Conservation (phyloP, 2,329 filamentous ascomycete species). For the Nigrograna mackinnonii region DNA sequence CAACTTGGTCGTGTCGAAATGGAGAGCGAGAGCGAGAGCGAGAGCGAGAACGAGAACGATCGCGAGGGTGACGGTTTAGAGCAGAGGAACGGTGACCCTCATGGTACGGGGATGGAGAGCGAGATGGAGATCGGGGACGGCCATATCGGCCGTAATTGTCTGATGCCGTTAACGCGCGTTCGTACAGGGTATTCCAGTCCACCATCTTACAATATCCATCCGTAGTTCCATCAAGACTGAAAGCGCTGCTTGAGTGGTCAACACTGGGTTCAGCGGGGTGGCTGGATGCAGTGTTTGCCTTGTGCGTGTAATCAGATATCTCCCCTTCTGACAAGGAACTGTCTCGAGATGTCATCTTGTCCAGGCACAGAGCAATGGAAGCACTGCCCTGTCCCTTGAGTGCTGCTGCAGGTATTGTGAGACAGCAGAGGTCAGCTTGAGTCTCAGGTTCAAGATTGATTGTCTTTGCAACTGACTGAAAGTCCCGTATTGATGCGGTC, state of each 20-base stretch:
- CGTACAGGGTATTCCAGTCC: too few species aligned
- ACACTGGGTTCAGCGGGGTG: constrained; percentile 31
- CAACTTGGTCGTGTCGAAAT: constrained; percentile 30
- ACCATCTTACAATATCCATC: constrained; percentile 20
- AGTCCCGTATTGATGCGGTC: constrained; percentile 28
- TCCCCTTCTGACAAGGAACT: constrained; percentile 35
- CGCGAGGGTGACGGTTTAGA: too few species aligned
- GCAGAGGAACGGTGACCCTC: constrained; percentile 11
- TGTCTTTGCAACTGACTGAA: constrained; percentile 41
- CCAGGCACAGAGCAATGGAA: constrained; percentile 5
- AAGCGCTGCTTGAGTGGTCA: constrained; percentile 37
- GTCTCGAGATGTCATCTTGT: constrained; percentile 26
- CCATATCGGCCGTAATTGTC: not conserved
- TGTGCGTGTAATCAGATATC: constrained; percentile 25
- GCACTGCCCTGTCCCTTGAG: not conserved
- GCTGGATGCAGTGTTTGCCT: constrained; percentile 36
- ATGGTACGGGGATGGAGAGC: constrained; percentile 33
- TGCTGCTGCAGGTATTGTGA: not conserved
- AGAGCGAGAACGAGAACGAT: too few species aligned
- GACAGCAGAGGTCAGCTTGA: constrained; percentile 26
- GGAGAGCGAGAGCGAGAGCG: constrained; percentile 12
- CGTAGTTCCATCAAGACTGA: constrained; percentile 29
- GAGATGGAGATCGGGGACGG: constrained; percentile 23
- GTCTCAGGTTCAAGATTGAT: constrained; percentile 29
- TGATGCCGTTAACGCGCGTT: not conserved